Conservation (phyloP, 306 rosid species). For the Prunus persica region Prunus_persica_NCBIv2 NC_034016.1:20782501-20783000, state of each 20-base stretch:
- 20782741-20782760: conserved; percentile 80
- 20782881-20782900: not conserved
- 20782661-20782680: conserved; percentile 41
- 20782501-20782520: not conserved
- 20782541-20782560: not conserved
- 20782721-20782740: conserved; percentile 63
- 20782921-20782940: not conserved
- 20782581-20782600: conserved; percentile 10
- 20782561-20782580: not conserved
- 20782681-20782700: conserved; percentile 39
- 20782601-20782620: conserved; percentile 3
- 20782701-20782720: conserved; percentile 38
- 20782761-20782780: conserved; percentile 96
- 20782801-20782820: conserved; percentile 94
- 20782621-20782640: conserved; percentile 63
- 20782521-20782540: not conserved
- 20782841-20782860: conserved; percentile 1
- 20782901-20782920: not conserved
- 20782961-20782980: not conserved
- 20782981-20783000: conserved; percentile 2
- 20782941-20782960: not conserved
- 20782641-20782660: conserved; percentile 62
- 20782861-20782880: not conserved
- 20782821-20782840: not conserved
- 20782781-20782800: conserved; percentile 98